phyloP scores from a whole-genome alignment of 305 asterid genomes.

The Fraxinus dipetala region DNA sequence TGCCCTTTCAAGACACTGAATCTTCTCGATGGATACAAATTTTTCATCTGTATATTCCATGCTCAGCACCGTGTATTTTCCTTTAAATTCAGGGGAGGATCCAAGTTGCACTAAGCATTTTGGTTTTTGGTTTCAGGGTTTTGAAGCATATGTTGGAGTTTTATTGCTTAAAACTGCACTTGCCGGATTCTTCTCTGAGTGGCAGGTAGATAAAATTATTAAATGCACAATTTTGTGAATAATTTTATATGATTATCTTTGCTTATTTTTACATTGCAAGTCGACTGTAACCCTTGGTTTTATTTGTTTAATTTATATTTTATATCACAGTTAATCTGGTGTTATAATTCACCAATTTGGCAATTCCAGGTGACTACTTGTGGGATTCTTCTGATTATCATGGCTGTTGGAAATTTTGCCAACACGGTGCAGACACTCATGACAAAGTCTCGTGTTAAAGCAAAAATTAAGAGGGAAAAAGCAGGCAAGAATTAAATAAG shows the following conservation, averaged over 20 bases:
- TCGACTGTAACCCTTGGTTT: neutral
- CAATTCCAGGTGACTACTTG: slow-evolving; percentile 74
- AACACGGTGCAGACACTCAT: slow-evolving; percentile 88
- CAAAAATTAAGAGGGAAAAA: slow-evolving; percentile 71
- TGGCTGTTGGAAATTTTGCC: slow-evolving; percentile 95
- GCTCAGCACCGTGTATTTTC: neutral
- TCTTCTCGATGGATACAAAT: neutral
- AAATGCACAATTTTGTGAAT: neutral
- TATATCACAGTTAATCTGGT: slow-evolving; percentile 1
- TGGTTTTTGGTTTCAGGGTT: slow-evolving; percentile 51
- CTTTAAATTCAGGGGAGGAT: slow-evolving; percentile 1
- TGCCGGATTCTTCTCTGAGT: slow-evolving; percentile 63
- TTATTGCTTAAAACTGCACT: slow-evolving; percentile 79
- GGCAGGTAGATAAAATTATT: slow-evolving; percentile 65
- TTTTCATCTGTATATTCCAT: slow-evolving; percentile 1
- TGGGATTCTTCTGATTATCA: slow-evolving; percentile 78
- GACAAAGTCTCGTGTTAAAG: slow-evolving; percentile 83
- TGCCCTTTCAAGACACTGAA: neutral
- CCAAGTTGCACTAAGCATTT: slow-evolving; percentile 11
- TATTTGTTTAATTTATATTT: neutral
- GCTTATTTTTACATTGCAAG: neutral
- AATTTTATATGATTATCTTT: neutral
- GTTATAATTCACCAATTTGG: neutral
- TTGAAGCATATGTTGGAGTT: slow-evolving; percentile 90
- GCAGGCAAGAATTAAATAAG: slow-evolving; percentile 64